These are phyloP conservation scores for Vitis amurensis DNA, from an alignment of 164 flowering plant genomes.

Conservation along the genomic window DNA sequence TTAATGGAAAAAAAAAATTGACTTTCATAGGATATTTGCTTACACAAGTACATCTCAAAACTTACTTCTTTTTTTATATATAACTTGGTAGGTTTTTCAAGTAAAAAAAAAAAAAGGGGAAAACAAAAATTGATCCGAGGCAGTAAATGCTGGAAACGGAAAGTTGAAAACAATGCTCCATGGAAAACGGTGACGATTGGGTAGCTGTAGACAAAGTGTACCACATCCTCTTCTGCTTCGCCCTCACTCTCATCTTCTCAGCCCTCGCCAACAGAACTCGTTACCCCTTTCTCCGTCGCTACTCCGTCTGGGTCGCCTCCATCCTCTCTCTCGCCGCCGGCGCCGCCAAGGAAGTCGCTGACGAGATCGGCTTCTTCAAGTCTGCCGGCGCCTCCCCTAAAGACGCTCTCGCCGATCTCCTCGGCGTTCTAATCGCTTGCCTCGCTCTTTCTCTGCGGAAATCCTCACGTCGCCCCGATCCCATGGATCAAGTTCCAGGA, in stretches of 20 bases:
- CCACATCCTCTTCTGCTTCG: slow-evolving; percentile 81
- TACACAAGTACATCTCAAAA: no score
- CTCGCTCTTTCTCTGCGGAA: slow-evolving; percentile 27
- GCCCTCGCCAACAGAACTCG: slow-evolving; percentile 35
- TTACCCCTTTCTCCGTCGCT: slow-evolving; percentile 53
- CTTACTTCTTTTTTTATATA: no score
- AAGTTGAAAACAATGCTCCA: no score
- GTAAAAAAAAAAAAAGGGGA: no score
- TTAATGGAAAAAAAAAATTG: no score
- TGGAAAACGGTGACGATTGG: slow-evolving; percentile 58
- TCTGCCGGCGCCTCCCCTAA: slow-evolving; percentile 83
- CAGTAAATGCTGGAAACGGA: no score
- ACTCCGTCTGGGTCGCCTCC: slow-evolving; percentile 55
- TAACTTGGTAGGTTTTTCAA: no score
- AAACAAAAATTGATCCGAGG: no score
- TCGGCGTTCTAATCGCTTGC: slow-evolving; percentile 60
- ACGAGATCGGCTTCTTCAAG: slow-evolving; percentile 66
- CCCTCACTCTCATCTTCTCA: slow-evolving; percentile 48
- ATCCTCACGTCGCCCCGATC: slow-evolving; percentile 8
- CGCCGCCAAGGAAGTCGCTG: slow-evolving; percentile 86
- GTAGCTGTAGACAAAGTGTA: slow-evolving; percentile 78
- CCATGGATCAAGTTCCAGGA: slow-evolving; percentile 17
- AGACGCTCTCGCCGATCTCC: slow-evolving; percentile 67
- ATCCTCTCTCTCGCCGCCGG: slow-evolving; percentile 63
- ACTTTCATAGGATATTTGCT: no score